Evolutionary conservation across 176 grass and related monocot genomes (phyloP).

Genomic region (Oropetium thomaeum): DNA sequence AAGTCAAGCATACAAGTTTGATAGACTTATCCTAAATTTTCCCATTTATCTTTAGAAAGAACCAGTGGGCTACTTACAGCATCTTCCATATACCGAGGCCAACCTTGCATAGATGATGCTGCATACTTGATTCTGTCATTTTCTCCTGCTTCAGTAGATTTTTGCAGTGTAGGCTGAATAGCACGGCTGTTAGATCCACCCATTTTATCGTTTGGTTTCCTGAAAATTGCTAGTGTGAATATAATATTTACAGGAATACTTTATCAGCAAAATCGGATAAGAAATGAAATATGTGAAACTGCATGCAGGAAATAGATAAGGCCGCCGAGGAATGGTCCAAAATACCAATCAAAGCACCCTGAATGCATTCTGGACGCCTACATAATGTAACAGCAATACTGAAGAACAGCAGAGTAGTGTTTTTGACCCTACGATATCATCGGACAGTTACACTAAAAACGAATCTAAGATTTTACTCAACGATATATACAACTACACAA

Average conservation of each 20-base stretch:
- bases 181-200: constrained; percentile 1
- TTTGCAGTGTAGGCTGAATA: not conserved
- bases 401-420: not conserved
- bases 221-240: constrained; percentile 16
- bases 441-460: not conserved
- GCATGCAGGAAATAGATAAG: not conserved
- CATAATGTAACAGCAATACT: not conserved
- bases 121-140: constrained; percentile 28
- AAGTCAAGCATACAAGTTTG: not conserved
- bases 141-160: constrained; percentile 12
- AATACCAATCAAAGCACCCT: not conserved
- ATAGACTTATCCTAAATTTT: not conserved
- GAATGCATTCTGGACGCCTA: not conserved
- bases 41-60: not conserved
- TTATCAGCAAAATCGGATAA: not conserved
- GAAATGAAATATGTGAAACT: not conserved
- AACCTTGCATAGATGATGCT: constrained; percentile 16
- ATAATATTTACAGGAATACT: not conserved
- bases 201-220: constrained; percentile 15
- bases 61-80: constrained; percentile 27
- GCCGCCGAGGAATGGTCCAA: not conserved
- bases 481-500: not conserved
- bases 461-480: not conserved
- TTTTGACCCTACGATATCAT: not conserved
- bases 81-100: constrained; percentile 1